These are phyloP conservation scores for Plenodomus tracheiphilus DNA, from an alignment of 2,329 filamentous ascomycete species.

Conservation along the genomic window DNA sequence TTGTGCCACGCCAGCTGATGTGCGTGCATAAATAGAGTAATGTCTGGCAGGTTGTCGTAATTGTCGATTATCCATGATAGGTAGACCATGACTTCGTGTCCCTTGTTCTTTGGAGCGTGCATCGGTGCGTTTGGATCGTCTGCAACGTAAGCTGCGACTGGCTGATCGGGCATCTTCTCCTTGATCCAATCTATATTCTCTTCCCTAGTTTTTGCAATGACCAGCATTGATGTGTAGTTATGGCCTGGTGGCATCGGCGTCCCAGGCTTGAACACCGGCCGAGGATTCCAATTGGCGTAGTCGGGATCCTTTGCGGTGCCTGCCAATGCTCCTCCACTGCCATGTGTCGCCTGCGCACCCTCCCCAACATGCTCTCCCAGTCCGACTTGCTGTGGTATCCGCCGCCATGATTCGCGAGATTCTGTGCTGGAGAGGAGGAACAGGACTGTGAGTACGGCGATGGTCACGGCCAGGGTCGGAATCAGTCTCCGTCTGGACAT, in stretches of 20 bases:
- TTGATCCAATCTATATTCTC: slow-evolving; percentile 62
- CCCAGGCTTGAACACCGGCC: slow-evolving; percentile 36
- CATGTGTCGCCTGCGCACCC: slow-evolving; percentile 12
- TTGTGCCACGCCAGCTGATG: slow-evolving; percentile 64
- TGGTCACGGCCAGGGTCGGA: slow-evolving; percentile 34
- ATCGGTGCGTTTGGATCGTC: slow-evolving; percentile 53
- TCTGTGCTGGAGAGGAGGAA: slow-evolving; percentile 45
- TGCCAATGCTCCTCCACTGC: slow-evolving; percentile 3
- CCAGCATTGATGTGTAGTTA: slow-evolving; percentile 58
- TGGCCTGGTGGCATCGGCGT: slow-evolving; percentile 47
- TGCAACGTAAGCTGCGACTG: slow-evolving; percentile 55
- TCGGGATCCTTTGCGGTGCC: slow-evolving; percentile 27
- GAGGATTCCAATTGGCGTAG: slow-evolving; percentile 45
- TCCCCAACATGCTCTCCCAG: slow-evolving; percentile 42
- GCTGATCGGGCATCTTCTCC: slow-evolving; percentile 54
- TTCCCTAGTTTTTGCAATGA: slow-evolving; percentile 56
- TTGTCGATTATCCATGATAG: slow-evolving; percentile 64
- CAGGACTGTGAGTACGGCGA: slow-evolving; percentile 40
- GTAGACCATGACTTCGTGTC: slow-evolving; percentile 66
- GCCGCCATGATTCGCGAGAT: slow-evolving; percentile 41
- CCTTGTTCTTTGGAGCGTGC: slow-evolving; percentile 60
- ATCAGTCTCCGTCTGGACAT: slow-evolving; percentile 36
- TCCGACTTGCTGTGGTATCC: slow-evolving; percentile 47
- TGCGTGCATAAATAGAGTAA: slow-evolving; percentile 65
- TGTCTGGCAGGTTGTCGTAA: slow-evolving; percentile 62